phyloP scores from a whole-genome alignment of 768 basidiomycete species.

The Boletus subparvulus region DNA sequence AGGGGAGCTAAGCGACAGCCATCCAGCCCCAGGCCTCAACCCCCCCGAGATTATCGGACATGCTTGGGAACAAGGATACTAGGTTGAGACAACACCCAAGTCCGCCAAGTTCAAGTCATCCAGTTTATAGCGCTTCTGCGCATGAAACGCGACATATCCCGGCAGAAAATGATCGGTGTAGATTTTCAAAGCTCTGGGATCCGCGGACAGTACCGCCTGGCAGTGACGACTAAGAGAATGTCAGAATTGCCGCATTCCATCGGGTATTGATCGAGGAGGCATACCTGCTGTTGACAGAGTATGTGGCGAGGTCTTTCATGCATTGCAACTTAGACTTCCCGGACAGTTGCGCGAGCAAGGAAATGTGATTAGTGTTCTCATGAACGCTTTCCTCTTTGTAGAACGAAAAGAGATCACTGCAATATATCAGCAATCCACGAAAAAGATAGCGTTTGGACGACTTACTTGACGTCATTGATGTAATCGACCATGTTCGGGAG shows the following conservation, averaged over 20 bases:
- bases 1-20: too few species aligned
- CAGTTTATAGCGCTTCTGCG: not conserved
- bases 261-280: not conserved
- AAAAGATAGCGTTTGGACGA: too few species aligned
- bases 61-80: not conserved
- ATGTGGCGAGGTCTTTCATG: constrained; percentile 3
- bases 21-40: too few species aligned
- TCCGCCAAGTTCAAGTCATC: not conserved
- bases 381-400: not conserved
- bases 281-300: constrained; percentile 1
- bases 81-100: not conserved
- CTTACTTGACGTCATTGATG: too few species aligned
- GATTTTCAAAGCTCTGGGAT: too few species aligned
- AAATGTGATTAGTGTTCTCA: not conserved
- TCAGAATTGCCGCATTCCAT: not conserved
- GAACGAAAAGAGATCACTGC: not conserved
- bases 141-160: too few species aligned
- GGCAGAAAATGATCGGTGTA: too few species aligned
- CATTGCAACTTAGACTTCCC: constrained; percentile 6
- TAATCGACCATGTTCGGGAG: constrained; percentile 3
- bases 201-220: too few species aligned
- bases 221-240: too few species aligned
- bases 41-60: too few species aligned
- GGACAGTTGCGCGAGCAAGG: not conserved
- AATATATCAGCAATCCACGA: not conserved